Base-by-base conservation (phyloP, 179 eudicot genomes). In the Gypsophila paniculata region DNA sequence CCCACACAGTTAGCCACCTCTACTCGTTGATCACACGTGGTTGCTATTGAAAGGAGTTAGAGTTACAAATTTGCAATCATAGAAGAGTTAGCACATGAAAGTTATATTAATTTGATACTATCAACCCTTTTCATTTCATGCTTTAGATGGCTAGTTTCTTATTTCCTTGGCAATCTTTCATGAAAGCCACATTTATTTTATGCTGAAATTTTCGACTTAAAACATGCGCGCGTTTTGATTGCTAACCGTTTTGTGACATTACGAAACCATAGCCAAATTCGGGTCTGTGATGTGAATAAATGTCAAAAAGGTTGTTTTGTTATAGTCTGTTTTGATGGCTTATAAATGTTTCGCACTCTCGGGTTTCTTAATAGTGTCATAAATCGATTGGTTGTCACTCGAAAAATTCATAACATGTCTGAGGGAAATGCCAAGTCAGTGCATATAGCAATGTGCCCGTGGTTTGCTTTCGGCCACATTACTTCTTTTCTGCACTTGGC, bases 361-460 rank as follows among this genome's bases (percentile, higher is more conserved):
- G 11, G 42, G 44, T 42, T 26, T 11, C 10, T n/a, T 23, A 3
- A 48, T 14, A n/a, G 19, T 21, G 23, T 34, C 69, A 51, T 22
- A 68, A 13, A 63, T 39, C 14, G 23, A 5, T 29, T 29, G 61
- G 42, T 60, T 12, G 8, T 29, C 18, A 13, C 15, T 15, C 22
- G 36, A 48, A 42, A 23, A 42, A 15, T 15, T 61, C 25, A 52
- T 10, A 72, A 44, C 25, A 77, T 77, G 80, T 68, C 77, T 18
- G 68, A 54, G 14, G 46, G 64, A 60, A 61, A 54, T 73, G 62
- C 7, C 14, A 61, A 69, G 65, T 55, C 48, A 17, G 59, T 83
- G 72, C 80, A 83, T 39, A 72, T 83, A 75, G 83, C 78, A 18
- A 83, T 83, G 86, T 77, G 72, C 58, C 86, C 86, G 44, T 83